Evolutionary conservation across 1,284 basidiomycete genomes (phyloP), one percentile per base, ranked within the genome.

Genomic region (Apiotrichum domesticum): DNA sequence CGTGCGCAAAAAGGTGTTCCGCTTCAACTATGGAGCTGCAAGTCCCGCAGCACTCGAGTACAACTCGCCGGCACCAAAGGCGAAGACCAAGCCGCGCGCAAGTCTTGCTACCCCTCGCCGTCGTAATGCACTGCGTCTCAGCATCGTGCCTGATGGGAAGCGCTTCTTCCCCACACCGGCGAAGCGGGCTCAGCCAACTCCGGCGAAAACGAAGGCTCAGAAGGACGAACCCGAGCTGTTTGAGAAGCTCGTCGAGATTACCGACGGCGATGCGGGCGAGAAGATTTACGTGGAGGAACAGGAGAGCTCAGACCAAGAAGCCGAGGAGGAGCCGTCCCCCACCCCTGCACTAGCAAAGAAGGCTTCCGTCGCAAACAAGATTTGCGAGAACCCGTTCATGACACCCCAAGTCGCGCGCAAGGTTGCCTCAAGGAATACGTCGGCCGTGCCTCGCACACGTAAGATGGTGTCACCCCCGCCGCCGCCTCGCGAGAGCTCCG

Each of bases 1-100:
- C 32, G 65, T 77, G 21, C 65, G 70, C 43, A 72, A 74, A 58
- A 72, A 74, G 60, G 59, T 64, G 15, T 76, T 75, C 63, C 63
- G 67, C 37, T 77, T 76, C 63, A 63, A 69, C 32, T 76, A 76
- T 45, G 65, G 65, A 4, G 45, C 34, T 14, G 43, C 2, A 45
- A 57, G 10, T 4, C 7, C 56, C 2, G n/a, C 15, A 11, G 21
- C 21, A 13, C 50, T 10, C 45, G 55, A 33, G 34, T 57, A 50
- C 32, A 45, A 40, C 34, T 55, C 56, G 6, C 56, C 48, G 46
- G 55, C 43, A 4, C 10, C 11, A 9, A 29, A 29, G 29, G 29
- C 29, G 29, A 50, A 33, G 35, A 21, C 0, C 39, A 40, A 32
- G 37, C 29, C 42, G 5, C 42, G 13, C 5, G 33, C 9, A 39